Evolutionary conservation across 805 yeast species (phyloP), one percentile per base, ranked within the genome.

Genomic region (Candida boidinii): DNA sequence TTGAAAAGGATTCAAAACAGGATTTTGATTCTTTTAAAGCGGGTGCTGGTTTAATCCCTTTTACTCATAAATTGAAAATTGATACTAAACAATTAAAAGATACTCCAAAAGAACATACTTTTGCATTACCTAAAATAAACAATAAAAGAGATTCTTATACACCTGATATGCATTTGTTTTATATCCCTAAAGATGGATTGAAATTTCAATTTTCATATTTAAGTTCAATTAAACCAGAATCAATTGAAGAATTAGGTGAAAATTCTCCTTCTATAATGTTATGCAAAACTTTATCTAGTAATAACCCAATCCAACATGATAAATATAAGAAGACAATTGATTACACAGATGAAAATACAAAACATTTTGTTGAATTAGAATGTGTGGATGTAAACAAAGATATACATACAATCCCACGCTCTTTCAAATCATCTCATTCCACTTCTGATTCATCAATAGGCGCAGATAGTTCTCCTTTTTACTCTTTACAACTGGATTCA

Each of bases 381-480:
- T 80, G 90, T 49, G 42, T 60, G 11, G 73, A 74, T 41, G 54
- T 64, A 2, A 46, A 54, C 5, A 38, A 48, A 5, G 66, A 61
- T 39, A 48, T 60, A 3, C 50, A 53, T 18, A 42, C 45, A 15
- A 60, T 77, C 4, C 92, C 90, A 3, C 56, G 70, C 22, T 73
- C 88, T 1, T 45, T 57, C 3, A 35, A 41, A 2, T 47, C 48
- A 13, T 51, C 63, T 0, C 37, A 39, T 1, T 54, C 58, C 11
- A 45, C 73, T 2, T 56, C 63, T 4, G 76, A 76, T 21, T 78
- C 86, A 0, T 69, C 83, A 1, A 42, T 57, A 26, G 79, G 71
- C n/a, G 80, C 72, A 3, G 59, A 58, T 0, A 35, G 48, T 3
- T 23, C 42, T 2, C 79, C 84, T 4, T 75, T 71, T 43, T 53